Conservation (phyloP, 2,329 filamentous ascomycete genomes). For the Escovopsis weberi region DNA sequence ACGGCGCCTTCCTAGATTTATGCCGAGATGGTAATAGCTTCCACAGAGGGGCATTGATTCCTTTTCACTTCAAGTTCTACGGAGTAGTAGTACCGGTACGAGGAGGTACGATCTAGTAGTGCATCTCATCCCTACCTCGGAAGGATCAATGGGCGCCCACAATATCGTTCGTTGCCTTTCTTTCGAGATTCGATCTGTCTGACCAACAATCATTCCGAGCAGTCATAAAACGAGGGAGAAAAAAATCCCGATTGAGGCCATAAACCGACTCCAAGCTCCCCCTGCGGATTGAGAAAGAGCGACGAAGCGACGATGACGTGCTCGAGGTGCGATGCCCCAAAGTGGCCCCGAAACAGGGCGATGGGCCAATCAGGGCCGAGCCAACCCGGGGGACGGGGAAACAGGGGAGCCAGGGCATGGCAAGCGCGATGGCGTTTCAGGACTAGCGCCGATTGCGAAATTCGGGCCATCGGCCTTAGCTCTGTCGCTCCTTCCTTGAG, state of each 20-base stretch:
- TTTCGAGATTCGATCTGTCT: too few relatives aligned
- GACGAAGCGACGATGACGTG: conserved; percentile 15
- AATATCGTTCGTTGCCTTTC: too few relatives aligned
- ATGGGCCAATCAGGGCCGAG: conserved; percentile 13
- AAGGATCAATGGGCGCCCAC: too few relatives aligned
- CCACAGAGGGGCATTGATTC: too few relatives aligned
- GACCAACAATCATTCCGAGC: too few relatives aligned
- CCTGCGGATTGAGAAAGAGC: not conserved
- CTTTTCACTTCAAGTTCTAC: too few relatives aligned
- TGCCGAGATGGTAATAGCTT: not conserved
- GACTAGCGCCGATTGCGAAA: conserved; percentile 7
- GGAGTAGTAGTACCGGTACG: too few relatives aligned
- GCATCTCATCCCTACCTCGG: too few relatives aligned
- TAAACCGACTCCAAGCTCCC: not conserved
- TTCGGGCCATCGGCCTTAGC: conserved; percentile 7
- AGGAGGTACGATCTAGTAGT: too few relatives aligned
- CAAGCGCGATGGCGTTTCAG: not conserved
- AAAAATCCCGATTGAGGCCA: not conserved
- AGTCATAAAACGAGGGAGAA: too few relatives aligned
- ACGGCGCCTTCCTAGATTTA: not conserved
- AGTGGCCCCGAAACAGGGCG: conserved; percentile 8
- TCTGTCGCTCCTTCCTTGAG: conserved; percentile 1
- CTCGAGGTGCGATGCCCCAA: conserved; percentile 16
- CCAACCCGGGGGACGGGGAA: not conserved
- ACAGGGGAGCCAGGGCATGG: not conserved